Conservation (phyloP, 1,284 basidiomycete species). For the Ceratobasidium sp. region DNA sequence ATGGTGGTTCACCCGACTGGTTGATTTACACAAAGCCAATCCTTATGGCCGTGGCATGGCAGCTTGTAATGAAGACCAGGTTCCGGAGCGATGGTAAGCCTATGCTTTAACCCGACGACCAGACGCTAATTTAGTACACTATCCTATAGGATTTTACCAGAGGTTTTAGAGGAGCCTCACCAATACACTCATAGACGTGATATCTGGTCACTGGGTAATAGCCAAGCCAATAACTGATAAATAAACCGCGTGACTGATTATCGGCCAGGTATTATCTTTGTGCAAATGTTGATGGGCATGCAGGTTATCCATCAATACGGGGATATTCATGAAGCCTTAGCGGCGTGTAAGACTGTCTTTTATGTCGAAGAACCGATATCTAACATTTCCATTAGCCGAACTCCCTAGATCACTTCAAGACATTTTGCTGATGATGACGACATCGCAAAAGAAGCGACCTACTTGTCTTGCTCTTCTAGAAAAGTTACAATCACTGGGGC, state of each 20-base stretch:
- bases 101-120: too few species aligned
- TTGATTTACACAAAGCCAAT: slow-evolving; percentile 77
- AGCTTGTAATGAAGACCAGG: slow-evolving; percentile 53
- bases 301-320: slow-evolving; percentile 62
- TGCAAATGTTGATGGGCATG: slow-evolving; percentile 78
- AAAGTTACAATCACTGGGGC: slow-evolving; percentile 30
- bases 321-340: slow-evolving; percentile 39
- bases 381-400: slow-evolving; percentile 35
- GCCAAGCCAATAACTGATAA: background rate
- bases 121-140: too few species aligned
- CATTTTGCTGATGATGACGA: slow-evolving; percentile 40
- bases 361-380: slow-evolving; percentile 45
- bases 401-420: slow-evolving; percentile 37
- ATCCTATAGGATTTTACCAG: slow-evolving; percentile 65
- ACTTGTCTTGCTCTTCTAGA: slow-evolving; percentile 16
- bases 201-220: slow-evolving; percentile 64
- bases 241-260: background rate
- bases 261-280: slow-evolving; percentile 63
- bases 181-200: slow-evolving; percentile 74
- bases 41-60: slow-evolving; percentile 60
- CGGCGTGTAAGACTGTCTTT: slow-evolving; percentile 41
- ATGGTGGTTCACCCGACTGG: slow-evolving; percentile 59
- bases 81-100: slow-evolving; percentile 65
- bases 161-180: slow-evolving; percentile 71
- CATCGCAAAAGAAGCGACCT: slow-evolving; percentile 39